Evolutionary conservation across 108 stramenopile species (phyloP).

Genomic region (Parmales sp.): DNA sequence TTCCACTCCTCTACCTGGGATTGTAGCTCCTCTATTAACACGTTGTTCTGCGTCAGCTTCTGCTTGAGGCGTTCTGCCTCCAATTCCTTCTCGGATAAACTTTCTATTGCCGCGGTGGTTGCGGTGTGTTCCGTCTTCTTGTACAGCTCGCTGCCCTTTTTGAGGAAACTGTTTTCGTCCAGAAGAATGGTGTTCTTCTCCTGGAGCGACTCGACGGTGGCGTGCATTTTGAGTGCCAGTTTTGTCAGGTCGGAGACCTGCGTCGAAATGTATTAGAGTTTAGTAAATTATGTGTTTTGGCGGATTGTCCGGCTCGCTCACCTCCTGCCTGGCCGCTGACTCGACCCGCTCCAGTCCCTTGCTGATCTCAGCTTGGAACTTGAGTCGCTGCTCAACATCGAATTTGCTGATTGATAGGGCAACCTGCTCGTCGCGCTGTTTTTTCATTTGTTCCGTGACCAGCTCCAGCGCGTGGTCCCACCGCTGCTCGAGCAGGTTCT

Average conservation of each 20-base stretch:
- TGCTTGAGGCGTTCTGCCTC: not conserved
- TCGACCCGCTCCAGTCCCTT: slow-evolving; percentile 9
- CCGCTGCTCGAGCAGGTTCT: slow-evolving; percentile 7
- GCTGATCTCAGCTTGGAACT: slow-evolving; percentile 9
- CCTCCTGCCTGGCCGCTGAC: not conserved
- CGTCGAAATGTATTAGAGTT: not conserved
- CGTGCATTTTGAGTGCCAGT: slow-evolving; percentile 4
- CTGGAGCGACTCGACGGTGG: not conserved
- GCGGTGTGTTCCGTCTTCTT: not conserved
- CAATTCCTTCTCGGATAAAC: not conserved
- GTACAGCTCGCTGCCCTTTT: not conserved
- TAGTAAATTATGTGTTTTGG: not conserved
- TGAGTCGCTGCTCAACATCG: slow-evolving; percentile 6
- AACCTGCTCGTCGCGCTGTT: slow-evolving; percentile 7
- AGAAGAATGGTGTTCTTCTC: not conserved
- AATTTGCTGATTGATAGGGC: not conserved
- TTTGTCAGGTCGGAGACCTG: not conserved
- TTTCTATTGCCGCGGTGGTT: not conserved
- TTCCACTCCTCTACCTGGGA: slow-evolving; percentile 3
- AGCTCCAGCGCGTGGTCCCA: not conserved
- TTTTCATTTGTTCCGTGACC: slow-evolving; percentile 8
- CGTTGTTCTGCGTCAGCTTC: slow-evolving; percentile 2
- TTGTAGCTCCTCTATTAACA: slow-evolving; percentile 1
- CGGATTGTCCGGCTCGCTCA: not conserved
- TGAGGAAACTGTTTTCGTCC: not conserved